A percentile compares a stretch with the other conserved stretches of the same genome.
Evolutionary conservation across 139 green algal genomes (phyloP).

Genomic region (Micromonas pusilla): DNA sequence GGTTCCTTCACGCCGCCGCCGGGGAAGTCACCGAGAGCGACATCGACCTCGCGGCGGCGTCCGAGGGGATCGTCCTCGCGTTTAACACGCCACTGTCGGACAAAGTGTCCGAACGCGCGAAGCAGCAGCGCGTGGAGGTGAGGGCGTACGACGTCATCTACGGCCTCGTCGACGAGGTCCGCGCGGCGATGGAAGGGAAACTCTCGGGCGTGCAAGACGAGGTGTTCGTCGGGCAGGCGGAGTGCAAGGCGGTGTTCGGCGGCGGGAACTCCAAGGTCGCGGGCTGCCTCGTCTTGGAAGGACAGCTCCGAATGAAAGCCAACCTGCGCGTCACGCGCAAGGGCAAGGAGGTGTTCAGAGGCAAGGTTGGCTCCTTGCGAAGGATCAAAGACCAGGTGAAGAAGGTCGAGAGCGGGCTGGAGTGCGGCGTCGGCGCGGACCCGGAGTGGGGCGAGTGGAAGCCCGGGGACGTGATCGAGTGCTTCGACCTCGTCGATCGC

Average conservation of each 20-base stretch:
- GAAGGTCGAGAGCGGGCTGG: conserved; percentile 58
- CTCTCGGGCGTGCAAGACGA: conserved; percentile 71
- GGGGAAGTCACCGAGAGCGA: conserved; percentile 79
- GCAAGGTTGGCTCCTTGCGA: conserved; percentile 65
- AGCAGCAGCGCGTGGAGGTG: conserved; percentile 49
- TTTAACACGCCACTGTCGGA: conserved; percentile 34
- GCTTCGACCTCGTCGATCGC: conserved; percentile 42
- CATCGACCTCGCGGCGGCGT: conserved; percentile 82
- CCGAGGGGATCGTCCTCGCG: conserved; percentile 52
- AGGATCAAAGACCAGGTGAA: conserved; percentile 89
- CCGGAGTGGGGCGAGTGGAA: conserved; percentile 39
- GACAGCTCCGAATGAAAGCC: conserved; percentile 49
- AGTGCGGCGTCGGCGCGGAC: conserved; percentile 38
- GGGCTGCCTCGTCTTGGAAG: conserved; percentile 69
- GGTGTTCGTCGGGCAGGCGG: conserved; percentile 57
- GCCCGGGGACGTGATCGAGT: conserved; percentile 45
- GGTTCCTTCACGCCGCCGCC: conserved; percentile 76
- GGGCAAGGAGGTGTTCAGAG: conserved; percentile 56
- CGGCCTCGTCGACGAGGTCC: conserved; percentile 89
- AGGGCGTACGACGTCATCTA: conserved; percentile 89
- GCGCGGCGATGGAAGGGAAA: conserved; percentile 89
- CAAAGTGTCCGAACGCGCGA: conserved; percentile 20
- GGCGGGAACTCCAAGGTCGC: conserved; percentile 65
- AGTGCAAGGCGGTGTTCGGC: conserved; percentile 81
- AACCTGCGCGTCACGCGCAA: conserved; percentile 42